A percentile compares a stretch with the other conserved stretches of the same genome.
phyloP scores from a whole-genome alignment of 805 yeast genomes.

The Nadsonia fulvescens region DNA sequence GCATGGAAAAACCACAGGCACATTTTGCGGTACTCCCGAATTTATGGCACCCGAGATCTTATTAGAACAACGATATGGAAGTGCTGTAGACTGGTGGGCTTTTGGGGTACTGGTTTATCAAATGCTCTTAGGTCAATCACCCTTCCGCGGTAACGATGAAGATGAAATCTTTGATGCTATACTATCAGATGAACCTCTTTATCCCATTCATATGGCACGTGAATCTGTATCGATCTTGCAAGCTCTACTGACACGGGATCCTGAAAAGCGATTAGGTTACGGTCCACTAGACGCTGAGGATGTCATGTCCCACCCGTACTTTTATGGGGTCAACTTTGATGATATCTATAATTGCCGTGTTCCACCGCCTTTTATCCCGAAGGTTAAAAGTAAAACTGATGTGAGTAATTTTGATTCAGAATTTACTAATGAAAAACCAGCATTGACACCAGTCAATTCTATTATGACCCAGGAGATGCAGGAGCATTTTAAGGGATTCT shows the following conservation, averaged over 20 bases:
- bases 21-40: conserved; percentile 98
- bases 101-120: conserved; percentile 92
- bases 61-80: conserved; percentile 79
- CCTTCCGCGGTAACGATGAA: conserved; percentile 92
- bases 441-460: conserved; percentile 86
- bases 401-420: conserved; percentile 87
- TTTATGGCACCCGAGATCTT: conserved; percentile 98
- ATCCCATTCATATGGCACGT: conserved; percentile 93
- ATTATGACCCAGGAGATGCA: conserved; percentile 74
- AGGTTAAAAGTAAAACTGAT: conserved; percentile 72
- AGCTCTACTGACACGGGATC: conserved; percentile 80
- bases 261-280: conserved; percentile 65
- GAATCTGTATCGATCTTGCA: conserved; percentile 90
- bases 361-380: conserved; percentile 82
- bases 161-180: conserved; percentile 96
- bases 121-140: conserved; percentile 91
- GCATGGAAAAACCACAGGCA: conserved; percentile 68
- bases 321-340: conserved; percentile 76
- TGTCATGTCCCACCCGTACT: conserved; percentile 90
- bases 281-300: conserved; percentile 82
- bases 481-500: conserved; percentile 94
- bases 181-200: conserved; percentile 86
- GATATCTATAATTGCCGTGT: conserved; percentile 56
- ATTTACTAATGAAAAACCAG: conserved; percentile 86
- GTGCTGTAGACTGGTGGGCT: conserved; percentile 99